A percentile compares a stretch with the other conserved stretches of the same genome.
phyloP scores from a whole-genome alignment of 2,329 filamentous ascomycete genomes.

The Coniochaeta hoffmannii region DNA sequence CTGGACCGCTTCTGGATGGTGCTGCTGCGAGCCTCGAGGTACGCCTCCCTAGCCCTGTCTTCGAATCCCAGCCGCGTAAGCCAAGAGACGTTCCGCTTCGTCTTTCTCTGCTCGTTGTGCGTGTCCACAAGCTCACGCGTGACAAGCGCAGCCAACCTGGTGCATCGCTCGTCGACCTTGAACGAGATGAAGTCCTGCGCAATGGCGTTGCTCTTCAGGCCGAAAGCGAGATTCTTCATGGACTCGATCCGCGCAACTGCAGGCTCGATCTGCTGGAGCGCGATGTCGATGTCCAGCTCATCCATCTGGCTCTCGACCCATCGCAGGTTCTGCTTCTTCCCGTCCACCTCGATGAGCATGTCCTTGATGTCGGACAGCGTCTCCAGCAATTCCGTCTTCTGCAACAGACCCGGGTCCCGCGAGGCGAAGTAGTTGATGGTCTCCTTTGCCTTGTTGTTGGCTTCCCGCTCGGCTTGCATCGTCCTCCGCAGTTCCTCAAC shows the following conservation, averaged over 20 bases:
- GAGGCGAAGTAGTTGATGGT: constrained; percentile 81
- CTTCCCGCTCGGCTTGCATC: constrained; percentile 78
- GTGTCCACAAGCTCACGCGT: constrained; percentile 70
- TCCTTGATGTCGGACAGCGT: constrained; percentile 73
- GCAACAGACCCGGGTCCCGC: constrained; percentile 66
- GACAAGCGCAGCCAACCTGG: constrained; percentile 67
- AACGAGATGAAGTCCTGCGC: constrained; percentile 89
- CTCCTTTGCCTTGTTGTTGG: constrained; percentile 75
- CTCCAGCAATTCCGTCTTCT: constrained; percentile 75
- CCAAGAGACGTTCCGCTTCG: constrained; percentile 77
- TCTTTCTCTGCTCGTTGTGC: constrained; percentile 69
- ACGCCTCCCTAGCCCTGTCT: constrained; percentile 79
- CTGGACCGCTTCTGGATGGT: constrained; percentile 77
- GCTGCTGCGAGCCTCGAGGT: constrained; percentile 69
- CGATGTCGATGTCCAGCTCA: constrained; percentile 92
- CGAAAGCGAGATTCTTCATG: constrained; percentile 68
- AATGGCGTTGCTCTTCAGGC: constrained; percentile 75
- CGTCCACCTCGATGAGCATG: constrained; percentile 91
- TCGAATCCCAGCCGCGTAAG: constrained; percentile 82
- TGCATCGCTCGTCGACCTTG: constrained; percentile 81
- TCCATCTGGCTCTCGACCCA: constrained; percentile 96
- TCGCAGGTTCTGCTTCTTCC: constrained; percentile 89
- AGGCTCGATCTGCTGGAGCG: constrained; percentile 78
- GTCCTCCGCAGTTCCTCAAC: constrained; percentile 86
- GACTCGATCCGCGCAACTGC: constrained; percentile 81